Percentiles rank a stretch among this genome's conserved stretches.
Conservation (phyloP, 352 stramenopile species). For the Pythium chondricola region DNA sequence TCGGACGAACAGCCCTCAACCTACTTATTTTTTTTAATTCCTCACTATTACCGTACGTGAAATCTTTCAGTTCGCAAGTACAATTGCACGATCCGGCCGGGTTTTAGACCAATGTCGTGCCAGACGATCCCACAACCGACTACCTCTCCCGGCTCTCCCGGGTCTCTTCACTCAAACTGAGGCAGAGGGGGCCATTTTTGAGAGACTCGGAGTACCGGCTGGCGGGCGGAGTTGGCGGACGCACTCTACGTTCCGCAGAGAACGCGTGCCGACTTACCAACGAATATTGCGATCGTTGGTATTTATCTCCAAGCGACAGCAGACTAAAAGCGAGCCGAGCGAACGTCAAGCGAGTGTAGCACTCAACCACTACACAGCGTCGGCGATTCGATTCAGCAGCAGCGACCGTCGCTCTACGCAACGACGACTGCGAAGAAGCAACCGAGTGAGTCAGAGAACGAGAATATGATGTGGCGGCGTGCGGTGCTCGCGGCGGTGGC, state of each 20-base stretch:
- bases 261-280: slow-evolving; percentile 17
- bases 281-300: slow-evolving; percentile 10
- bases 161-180: no score
- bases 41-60: no score
- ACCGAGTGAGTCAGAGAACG: neutral
- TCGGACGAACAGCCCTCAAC: no score
- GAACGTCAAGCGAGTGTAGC: neutral
- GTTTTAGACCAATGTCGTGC: slow-evolving; percentile 8
- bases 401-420: neutral
- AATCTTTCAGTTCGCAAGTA: no score
- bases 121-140: neutral
- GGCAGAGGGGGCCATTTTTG: no score
- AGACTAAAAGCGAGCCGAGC: neutral
- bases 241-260: slow-evolving; percentile 18
- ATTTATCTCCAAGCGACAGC: slow-evolving; percentile 15
- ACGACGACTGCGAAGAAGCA: neutral
- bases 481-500: slow-evolving; percentile 8
- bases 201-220: no score
- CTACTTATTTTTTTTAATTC: no score
- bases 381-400: no score
- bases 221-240: slow-evolving; percentile 6
- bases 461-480: slow-evolving; percentile 13
- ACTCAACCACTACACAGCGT: no score
- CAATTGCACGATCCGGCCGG: no score
- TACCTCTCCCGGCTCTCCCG: slow-evolving; percentile 18